These are phyloP conservation scores for Aspergillus spinulosporus DNA, from an alignment of 2,329 filamentous ascomycete species.

Conservation along the genomic window DNA sequence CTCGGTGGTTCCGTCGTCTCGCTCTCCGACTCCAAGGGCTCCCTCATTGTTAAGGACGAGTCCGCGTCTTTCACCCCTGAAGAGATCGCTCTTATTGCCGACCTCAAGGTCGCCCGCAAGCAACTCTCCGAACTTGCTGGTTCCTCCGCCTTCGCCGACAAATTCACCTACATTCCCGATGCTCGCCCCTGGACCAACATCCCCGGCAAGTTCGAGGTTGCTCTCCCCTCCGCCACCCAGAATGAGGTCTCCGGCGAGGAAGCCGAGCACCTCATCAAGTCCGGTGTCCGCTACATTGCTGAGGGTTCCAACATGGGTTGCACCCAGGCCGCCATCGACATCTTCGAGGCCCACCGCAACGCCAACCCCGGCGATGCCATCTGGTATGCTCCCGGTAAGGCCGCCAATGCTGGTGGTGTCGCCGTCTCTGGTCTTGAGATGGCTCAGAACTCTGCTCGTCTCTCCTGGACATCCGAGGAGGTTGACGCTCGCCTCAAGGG, in stretches of 20 bases:
- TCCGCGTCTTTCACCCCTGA: constrained; percentile 71
- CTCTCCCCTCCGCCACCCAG: constrained; percentile 90
- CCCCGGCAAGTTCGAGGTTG: constrained; percentile 77
- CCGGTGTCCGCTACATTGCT: constrained; percentile 80
- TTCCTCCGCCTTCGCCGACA: constrained; percentile 56
- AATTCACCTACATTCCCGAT: constrained; percentile 83
- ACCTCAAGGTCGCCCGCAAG: constrained; percentile 84
- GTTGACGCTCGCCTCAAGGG: constrained; percentile 86
- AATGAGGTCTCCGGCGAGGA: constrained; percentile 95
- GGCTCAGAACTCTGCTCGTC: constrained; percentile 91
- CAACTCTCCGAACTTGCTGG: constrained; percentile 71
- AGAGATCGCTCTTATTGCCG: constrained; percentile 75
- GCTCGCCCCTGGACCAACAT: constrained; percentile 90
- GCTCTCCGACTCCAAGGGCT: constrained; percentile 87
- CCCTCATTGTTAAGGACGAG: constrained; percentile 71
- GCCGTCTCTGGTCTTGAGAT: constrained; percentile 97
- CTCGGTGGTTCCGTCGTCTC: constrained; percentile 91
- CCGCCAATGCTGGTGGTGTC: constrained; percentile 95
- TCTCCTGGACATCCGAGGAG: constrained; percentile 84
- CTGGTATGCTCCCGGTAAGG: constrained; percentile 99
- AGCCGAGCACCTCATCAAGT: constrained; percentile 74
- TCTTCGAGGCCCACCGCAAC: constrained; percentile 77
- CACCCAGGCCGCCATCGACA: constrained; percentile 90
- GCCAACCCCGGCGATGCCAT: constrained; percentile 68
- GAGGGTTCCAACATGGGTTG: constrained; percentile 99